phyloP scores from a whole-genome alignment of 2,329 filamentous ascomycete species.

The Trichoderma sp. region DNA sequence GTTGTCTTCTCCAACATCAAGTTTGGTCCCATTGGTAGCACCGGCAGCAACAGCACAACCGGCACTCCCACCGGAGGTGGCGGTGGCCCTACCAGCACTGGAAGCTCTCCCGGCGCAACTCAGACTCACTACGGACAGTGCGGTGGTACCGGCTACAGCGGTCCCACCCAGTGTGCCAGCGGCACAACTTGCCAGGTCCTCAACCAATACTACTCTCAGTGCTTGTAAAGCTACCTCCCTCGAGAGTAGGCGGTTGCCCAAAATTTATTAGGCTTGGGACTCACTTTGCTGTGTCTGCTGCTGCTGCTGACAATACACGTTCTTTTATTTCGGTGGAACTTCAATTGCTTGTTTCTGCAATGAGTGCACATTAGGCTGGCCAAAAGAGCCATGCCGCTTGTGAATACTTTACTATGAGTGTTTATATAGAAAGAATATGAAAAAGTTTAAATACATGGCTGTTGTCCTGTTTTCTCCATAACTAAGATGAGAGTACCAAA shows the following conservation, averaged over 20 bases:
- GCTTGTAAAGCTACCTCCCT: constrained; percentile 37
- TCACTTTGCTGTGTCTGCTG: not conserved
- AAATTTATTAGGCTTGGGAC: not conserved
- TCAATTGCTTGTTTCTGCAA: not conserved
- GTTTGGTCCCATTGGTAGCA: constrained; percentile 57
- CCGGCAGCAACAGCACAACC: constrained; percentile 33
- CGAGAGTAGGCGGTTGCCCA: not conserved
- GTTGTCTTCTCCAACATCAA: constrained; percentile 63
- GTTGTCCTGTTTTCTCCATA: not conserved
- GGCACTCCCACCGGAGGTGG: constrained; percentile 20
- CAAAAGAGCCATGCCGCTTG: not conserved
- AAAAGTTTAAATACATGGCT: not conserved
- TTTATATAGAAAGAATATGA: not conserved
- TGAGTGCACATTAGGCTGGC: not conserved
- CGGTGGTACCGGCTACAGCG: constrained; percentile 40
- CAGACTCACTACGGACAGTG: constrained; percentile 41
- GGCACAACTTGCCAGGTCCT: constrained; percentile 41
- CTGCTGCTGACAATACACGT: not conserved
- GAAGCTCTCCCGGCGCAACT: not conserved
- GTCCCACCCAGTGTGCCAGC: constrained; percentile 40
- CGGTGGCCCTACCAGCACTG: not conserved
- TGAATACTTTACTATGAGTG: not conserved
- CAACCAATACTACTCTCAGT: constrained; percentile 48
- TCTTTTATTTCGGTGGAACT: not conserved
- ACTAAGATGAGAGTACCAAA: not conserved